Evolutionary conservation across 78 protist genomes (phyloP).

Genomic region (Dictyostelium firmibasis): DNA sequence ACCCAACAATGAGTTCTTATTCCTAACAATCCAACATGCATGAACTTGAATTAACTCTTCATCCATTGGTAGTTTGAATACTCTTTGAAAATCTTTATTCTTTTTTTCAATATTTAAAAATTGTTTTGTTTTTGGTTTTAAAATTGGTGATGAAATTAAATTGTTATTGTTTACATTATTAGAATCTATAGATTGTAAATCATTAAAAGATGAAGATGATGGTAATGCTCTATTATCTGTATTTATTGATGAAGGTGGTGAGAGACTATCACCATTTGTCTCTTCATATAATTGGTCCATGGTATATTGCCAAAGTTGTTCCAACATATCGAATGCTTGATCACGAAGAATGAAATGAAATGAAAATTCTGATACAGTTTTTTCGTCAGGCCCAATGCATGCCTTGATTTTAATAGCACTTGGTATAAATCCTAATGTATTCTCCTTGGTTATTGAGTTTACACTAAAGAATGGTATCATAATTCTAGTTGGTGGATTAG

Average conservation of each 20-base stretch:
- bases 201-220: not conserved
- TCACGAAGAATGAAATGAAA: slow-evolving; percentile 61
- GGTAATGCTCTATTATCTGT: not conserved
- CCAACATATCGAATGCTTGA: slow-evolving; percentile 66
- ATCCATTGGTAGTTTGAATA: slow-evolving; percentile 39
- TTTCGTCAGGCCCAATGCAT: slow-evolving; percentile 65
- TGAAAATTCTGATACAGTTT: slow-evolving; percentile 41
- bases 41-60: slow-evolving; percentile 52
- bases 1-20: slow-evolving; percentile 4
- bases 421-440: slow-evolving; percentile 68
- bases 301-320: slow-evolving; percentile 62
- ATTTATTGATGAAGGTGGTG: not conserved
- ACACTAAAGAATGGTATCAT: slow-evolving; percentile 46
- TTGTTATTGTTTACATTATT: not conserved
- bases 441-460: slow-evolving; percentile 32
- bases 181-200: not conserved
- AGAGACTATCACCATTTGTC: not conserved
- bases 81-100: slow-evolving; percentile 37
- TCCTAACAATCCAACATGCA: slow-evolving; percentile 53
- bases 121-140: slow-evolving; percentile 51
- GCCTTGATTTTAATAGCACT: slow-evolving; percentile 31
- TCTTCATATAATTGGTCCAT: slow-evolving; percentile 50
- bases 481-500: slow-evolving; percentile 12
- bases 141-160: not conserved
- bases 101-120: slow-evolving; percentile 45